Conservation (phyloP, 805 yeast genomes). For the Ogataea ramenticola region DNA sequence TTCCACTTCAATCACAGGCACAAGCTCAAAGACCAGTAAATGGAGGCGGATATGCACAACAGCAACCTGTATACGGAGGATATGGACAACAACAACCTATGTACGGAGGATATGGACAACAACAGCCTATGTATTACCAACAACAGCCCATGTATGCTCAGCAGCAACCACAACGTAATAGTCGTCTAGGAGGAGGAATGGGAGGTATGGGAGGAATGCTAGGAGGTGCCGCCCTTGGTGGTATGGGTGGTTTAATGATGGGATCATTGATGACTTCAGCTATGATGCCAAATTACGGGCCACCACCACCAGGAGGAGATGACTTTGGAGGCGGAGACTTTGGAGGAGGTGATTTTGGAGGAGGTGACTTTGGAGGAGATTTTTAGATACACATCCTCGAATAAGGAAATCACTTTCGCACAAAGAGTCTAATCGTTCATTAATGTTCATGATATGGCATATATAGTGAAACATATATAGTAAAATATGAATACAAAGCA, state of each 20-base stretch:
- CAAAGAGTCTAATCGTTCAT: no score
- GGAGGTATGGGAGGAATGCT: constrained; percentile 21
- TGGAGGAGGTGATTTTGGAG: constrained; percentile 12
- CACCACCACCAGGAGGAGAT: constrained; percentile 4
- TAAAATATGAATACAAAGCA: no score
- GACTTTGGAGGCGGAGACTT: constrained; percentile 19
- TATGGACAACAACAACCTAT: not conserved
- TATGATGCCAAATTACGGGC: constrained; percentile 8
- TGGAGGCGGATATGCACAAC: constrained; percentile 1
- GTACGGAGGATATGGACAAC: constrained; percentile 5
- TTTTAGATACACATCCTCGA: no score
- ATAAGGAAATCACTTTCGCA: no score
- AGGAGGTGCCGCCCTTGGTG: constrained; percentile 28
- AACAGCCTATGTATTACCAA: constrained; percentile 5
- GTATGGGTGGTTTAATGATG: constrained; percentile 21
- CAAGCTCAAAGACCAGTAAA: not conserved
- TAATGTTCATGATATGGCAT: no score
- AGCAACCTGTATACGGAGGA: not conserved
- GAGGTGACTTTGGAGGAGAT: no score
- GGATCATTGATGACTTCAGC: constrained; percentile 11
- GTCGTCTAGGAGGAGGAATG: constrained; percentile 20
- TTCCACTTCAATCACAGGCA: not conserved
- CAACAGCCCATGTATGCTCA: constrained; percentile 9
- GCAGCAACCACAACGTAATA: constrained; percentile 11
- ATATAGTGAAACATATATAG: no score